phyloP scores from a whole-genome alignment of 352 stramenopile genomes.

The Pelagophyceae sp. region DNA sequence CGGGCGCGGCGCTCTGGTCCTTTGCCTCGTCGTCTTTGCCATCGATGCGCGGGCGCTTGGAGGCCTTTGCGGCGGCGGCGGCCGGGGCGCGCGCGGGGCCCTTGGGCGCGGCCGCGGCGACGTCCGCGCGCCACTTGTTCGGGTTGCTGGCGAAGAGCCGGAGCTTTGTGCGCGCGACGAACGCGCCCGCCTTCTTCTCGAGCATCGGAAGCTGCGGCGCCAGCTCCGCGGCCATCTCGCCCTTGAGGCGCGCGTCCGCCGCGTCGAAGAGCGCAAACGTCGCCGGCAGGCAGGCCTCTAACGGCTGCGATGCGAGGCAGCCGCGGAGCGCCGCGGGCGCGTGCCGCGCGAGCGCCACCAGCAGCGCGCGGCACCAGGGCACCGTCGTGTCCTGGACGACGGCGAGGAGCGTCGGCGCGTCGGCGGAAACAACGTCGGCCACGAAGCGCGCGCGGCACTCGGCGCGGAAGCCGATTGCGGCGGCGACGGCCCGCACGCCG shows the following conservation, averaged over 20 bases:
- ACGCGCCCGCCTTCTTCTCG: not conserved
- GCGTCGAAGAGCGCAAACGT: not conserved
- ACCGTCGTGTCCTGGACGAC: no score
- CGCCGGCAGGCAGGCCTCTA: not conserved
- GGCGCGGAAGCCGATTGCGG: not conserved
- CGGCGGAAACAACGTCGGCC: no score
- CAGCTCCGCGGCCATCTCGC: not conserved
- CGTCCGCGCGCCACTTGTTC: not conserved
- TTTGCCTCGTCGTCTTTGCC: no score
- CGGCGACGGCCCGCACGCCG: not conserved
- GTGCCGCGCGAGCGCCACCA: not conserved
- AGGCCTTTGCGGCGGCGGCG: no score
- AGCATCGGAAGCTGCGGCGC: not conserved
- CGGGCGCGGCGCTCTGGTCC: no score
- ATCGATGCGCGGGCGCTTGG: no score
- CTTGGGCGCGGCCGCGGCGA: no score
- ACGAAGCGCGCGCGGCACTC: not conserved
- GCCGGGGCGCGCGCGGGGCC: no score
- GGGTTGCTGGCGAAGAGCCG: not conserved
- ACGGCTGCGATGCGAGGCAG: not conserved
- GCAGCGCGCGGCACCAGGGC: not conserved
- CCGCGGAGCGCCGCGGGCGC: not conserved
- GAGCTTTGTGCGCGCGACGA: not conserved
- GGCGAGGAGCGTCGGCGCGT: no score
- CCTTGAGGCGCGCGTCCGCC: not conserved